Conservation (phyloP, 2,329 filamentous ascomycete species). For the Sporothrix euskadiensis region DNA sequence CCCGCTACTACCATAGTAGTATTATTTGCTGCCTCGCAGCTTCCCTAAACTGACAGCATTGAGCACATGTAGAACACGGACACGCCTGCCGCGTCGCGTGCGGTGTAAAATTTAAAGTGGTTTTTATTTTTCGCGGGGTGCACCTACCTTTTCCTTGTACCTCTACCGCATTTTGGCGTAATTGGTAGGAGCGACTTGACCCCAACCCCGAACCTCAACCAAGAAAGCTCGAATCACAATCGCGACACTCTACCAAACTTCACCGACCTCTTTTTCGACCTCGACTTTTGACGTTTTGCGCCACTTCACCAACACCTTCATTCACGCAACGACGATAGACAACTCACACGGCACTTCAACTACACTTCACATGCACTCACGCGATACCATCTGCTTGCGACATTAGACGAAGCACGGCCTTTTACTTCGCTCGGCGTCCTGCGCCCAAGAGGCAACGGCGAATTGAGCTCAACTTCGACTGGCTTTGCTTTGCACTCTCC, state of each 20-base stretch:
- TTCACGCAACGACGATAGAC: background rate
- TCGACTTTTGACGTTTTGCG: background rate
- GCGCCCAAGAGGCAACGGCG: background rate
- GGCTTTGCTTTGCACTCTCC: too few relatives aligned
- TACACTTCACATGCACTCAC: background rate
- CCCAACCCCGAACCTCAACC: background rate
- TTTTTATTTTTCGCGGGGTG: conserved; percentile 11
- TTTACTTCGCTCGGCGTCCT: background rate
- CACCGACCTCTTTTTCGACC: background rate
- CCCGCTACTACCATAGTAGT: background rate
- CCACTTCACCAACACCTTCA: background rate
- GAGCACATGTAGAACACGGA: background rate
- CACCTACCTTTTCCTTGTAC: background rate
- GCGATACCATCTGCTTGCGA: background rate
- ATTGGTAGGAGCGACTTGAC: background rate
- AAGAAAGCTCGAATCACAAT: background rate
- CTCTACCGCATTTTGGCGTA: conserved; percentile 24
- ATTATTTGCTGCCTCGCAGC: background rate
- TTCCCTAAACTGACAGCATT: background rate
- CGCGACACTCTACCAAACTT: background rate
- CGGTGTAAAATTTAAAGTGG: conserved; percentile 21
- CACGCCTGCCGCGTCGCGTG: conserved; percentile 24
- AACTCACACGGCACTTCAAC: background rate
- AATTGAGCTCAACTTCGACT: background rate
- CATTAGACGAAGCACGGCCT: background rate